Conservation (phyloP, 371 early-diverging fungal genomes). For the Haplosporangium sp. region DNA sequence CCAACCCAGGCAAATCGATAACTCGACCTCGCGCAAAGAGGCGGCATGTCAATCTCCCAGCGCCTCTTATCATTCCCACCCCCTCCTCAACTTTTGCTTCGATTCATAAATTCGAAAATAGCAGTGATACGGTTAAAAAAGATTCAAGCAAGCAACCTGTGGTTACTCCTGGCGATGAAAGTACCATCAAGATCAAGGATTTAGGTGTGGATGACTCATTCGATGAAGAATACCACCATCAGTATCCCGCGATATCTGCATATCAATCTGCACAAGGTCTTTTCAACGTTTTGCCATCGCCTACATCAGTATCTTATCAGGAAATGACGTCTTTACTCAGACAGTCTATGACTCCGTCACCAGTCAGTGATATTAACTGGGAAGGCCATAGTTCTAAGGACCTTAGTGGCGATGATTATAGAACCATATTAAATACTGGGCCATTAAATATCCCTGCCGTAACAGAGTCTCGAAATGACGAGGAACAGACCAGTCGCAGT, state of each 20-base stretch:
- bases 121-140: neutral
- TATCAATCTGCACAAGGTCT: slow-evolving; percentile 20
- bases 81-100: neutral
- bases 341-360: neutral
- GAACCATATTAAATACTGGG: neutral
- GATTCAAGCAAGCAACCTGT: neutral
- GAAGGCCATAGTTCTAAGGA: neutral
- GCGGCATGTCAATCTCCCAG: neutral
- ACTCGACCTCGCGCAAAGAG: neutral
- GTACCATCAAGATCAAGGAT: slow-evolving; percentile 2
- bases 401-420: neutral
- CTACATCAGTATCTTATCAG: neutral
- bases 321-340: neutral
- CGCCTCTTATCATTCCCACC: neutral
- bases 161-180: neutral
- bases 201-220: slow-evolving; percentile 28
- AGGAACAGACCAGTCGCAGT: neutral
- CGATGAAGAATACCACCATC: slow-evolving; percentile 22
- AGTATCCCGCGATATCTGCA: slow-evolving; percentile 20
- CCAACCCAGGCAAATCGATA: neutral
- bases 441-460: neutral
- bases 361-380: neutral
- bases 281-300: slow-evolving; percentile 12
- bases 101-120: neutral
- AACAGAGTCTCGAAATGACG: neutral